Evolutionary conservation across 2,329 filamentous ascomycete genomes (phyloP), one percentile per base, ranked within the genome.

Genomic region (Leptoxyphium fumago): DNA sequence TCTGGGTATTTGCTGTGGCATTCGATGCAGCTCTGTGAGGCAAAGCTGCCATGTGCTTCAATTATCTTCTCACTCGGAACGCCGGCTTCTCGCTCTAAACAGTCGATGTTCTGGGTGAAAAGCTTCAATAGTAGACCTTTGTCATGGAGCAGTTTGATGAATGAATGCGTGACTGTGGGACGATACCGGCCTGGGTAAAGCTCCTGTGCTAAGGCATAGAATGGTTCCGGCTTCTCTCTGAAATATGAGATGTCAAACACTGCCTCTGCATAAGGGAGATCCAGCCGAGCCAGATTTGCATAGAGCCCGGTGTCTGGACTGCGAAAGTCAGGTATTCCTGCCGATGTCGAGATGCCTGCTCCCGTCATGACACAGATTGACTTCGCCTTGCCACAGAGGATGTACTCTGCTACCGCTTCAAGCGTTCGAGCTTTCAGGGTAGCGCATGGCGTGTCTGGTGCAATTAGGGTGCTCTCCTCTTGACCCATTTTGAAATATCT

Each of bases 81-180:
- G 21, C 91, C 91, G 10, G 89, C 91, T 52, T 77, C 73, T 17
- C 88, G 77, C 65, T 98, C 91, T 10, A 98, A 73, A 56, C 87
- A 94, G 66, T 98, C 91, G 52, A 98, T 96, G 58, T 98, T 98
- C 60, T 98, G 91, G 0, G 91, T 95, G 63, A 96, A 98, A 43
- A 91, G 75, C 69, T 87, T 91, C 51, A 82, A 68, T 18, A 98
- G 68, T 36, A 89, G 68, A 3, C 77, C 78, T 64, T 93, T 94
- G 47, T 79, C 70, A 45, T 88, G 75, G 13, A 96, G 77, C 18
- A 98, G 70, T 11, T 78, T 73, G 55, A 98, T 80, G 64, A 98
- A 98, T 30, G 77, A 81, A 64, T 98, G 91, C 2, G 87, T 83
- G 44, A 96, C 71, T 1, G 91, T 98, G 0, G 91, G 91, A 44